A percentile compares a stretch with the other conserved stretches of the same genome.
These are phyloP conservation scores for Coemansia asiatica DNA, from an alignment of 192 early-diverging fungal genomes.

Conservation along the genomic window DNA sequence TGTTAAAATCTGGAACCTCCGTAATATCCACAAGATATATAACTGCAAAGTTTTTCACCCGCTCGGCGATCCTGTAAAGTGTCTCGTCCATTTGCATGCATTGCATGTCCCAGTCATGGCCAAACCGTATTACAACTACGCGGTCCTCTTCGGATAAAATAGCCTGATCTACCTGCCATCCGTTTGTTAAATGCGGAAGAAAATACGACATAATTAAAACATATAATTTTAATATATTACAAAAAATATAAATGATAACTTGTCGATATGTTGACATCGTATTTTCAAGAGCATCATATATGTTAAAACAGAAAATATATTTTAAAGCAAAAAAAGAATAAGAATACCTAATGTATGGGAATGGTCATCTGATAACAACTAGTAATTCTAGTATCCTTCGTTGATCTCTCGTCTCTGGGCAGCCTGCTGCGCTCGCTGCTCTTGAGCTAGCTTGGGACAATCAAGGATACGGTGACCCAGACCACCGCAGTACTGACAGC, in stretches of 20 bases:
- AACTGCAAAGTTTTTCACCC: constrained; percentile 98
- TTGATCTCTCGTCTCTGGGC: constrained; percentile 32
- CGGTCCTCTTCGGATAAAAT: constrained; percentile 97
- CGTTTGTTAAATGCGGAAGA: constrained; percentile 52
- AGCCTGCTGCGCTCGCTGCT: constrained; percentile 57
- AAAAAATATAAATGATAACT: too few relatives aligned
- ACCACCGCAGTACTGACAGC: constrained; percentile 95
- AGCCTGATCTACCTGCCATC: constrained; percentile 99
- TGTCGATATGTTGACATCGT: too few relatives aligned
- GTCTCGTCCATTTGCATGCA: constrained; percentile 99
- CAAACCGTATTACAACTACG: constrained; percentile 96
- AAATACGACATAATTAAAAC: constrained; percentile 41
- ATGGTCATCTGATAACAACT: neutral
- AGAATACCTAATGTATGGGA: neutral
- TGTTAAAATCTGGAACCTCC: constrained; percentile 91
- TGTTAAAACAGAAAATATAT: too few relatives aligned
- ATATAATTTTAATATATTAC: neutral
- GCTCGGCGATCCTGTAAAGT: constrained; percentile 88
- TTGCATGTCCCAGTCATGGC: constrained; percentile 91
- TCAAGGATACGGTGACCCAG: constrained; percentile 87
- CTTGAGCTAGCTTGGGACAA: constrained; percentile 80
- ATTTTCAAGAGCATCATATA: too few relatives aligned
- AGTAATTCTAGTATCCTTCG: constrained; percentile 23
- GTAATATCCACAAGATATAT: constrained; percentile 95
- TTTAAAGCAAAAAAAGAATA: too few relatives aligned